These are phyloP conservation scores for Rhizophagus sp. DNA, from an alignment of 192 early-diverging fungal species.

Conservation along the genomic window DNA sequence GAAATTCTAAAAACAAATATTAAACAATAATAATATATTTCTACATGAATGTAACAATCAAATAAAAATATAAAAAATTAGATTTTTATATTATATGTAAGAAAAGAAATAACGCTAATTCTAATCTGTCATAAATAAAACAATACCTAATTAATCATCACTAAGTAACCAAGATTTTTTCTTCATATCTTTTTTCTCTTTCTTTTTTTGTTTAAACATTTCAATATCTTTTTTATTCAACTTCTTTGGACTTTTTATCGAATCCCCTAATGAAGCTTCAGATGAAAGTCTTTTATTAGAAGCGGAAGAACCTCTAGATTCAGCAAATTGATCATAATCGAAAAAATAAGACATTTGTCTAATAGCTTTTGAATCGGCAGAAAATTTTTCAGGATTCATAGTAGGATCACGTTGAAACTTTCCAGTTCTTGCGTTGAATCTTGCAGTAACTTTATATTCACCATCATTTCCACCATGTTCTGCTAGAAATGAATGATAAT, in stretches of 20 bases:
- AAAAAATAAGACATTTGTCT: constrained; percentile 46
- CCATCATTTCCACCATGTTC: not conserved
- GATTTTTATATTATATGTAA: not conserved
- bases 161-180: constrained; percentile 38
- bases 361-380: constrained; percentile 39
- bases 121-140: not conserved
- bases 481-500: constrained; percentile 23
- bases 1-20: not conserved
- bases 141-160: constrained; percentile 11
- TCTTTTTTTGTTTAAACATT: constrained; percentile 38
- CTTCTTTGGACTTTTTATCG: constrained; percentile 27
- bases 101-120: not conserved
- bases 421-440: constrained; percentile 47
- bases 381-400: constrained; percentile 38
- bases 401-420: constrained; percentile 36
- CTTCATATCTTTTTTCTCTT: constrained; percentile 44
- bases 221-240: constrained; percentile 39
- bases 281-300: not conserved
- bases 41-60: not conserved
- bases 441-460: constrained; percentile 35
- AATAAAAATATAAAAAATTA: not conserved
- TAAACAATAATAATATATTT: too few species aligned
- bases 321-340: constrained; percentile 43
- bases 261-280: not conserved
- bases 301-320: constrained; percentile 25